Base-by-base conservation (phyloP, 345 rosid genomes). In the Ailanthus altissimus region DNA sequence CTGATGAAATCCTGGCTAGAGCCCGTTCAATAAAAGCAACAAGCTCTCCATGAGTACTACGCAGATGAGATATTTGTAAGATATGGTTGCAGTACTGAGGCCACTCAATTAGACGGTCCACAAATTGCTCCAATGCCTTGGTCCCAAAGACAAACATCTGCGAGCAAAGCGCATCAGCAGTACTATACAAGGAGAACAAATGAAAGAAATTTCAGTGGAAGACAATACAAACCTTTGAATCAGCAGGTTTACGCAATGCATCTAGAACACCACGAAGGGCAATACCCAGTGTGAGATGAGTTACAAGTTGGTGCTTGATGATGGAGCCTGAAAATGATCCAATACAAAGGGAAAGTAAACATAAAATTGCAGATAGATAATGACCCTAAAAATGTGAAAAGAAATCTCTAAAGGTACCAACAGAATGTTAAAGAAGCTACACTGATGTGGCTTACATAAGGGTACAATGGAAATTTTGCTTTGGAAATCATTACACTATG, bases 21-120 rank as follows among this genome's bases (percentile, higher is more conserved):
- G 91, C 92, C 57, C 90, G 86, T 67, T 96, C 99, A 75, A 96
- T 92, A 82, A 92, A 92, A 76, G 92, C 80, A 82, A 96, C 94
- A 86, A 96, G 85, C 77, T 96, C 98, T 5, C 93, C 71, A 82
- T 92, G 98, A 76, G 93, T 88, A 57, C 82, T 81, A 58, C 98
- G 97, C 75, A 96, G 83, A 84, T 96, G 97, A 80, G 99, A 96
- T 84, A 96, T 96, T 85, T 96, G 99, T 74, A 96, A 87, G 73
- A 96, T 93, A 81, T 93, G 99, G 82, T 93, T 92, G 88, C 99
- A 96, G 85, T 96, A 96, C 64, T 96, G 99, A 2, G 99, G 99
- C 97, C 94, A 91, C 85, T 96, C 99, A 75, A 93, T 88, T 63
- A 96, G 84, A 65, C 99, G 97, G 80, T 92, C 97, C 83, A 93